Percentiles rank a stretch among this genome's conserved stretches.
phyloP scores from a whole-genome alignment of 441 rosid genomes.

The Gossypium gossypioides region DNA sequence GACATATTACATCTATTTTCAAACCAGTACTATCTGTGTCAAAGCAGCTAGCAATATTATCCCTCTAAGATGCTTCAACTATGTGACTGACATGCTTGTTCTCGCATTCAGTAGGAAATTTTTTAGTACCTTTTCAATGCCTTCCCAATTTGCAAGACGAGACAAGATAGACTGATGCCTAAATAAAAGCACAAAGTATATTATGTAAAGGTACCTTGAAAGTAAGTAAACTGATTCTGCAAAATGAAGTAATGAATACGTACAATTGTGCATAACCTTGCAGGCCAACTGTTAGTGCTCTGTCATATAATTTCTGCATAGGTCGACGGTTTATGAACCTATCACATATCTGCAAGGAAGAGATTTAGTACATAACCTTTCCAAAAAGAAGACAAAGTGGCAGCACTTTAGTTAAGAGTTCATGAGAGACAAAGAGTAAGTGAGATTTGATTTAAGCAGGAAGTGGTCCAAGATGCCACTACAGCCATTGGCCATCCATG shows the following conservation, averaged over 20 bases:
- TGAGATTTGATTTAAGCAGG: background rate
- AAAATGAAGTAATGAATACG: conserved; percentile 21
- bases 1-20: background rate
- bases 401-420: background rate
- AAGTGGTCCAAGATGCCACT: background rate
- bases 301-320: conserved; percentile 58
- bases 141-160: conserved; percentile 84
- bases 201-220: background rate
- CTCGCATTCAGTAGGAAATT: background rate
- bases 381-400: background rate
- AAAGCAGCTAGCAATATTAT: background rate
- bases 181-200: conserved; percentile 12
- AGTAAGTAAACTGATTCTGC: background rate
- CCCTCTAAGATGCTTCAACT: background rate
- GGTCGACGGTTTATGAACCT: conserved; percentile 65
- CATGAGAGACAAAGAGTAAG: background rate
- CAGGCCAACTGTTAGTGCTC: conserved; percentile 69
- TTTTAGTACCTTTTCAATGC: conserved; percentile 54
- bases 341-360: conserved; percentile 57
- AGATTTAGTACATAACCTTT: conserved; percentile 4
- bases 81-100: background rate
- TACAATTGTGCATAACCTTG: conserved; percentile 89
- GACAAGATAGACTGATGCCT: conserved; percentile 66
- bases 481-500: background rate
- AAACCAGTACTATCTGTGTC: background rate